Conservation (phyloP, 2,329 filamentous ascomycete genomes). For the Penicillium paneum region DNA sequence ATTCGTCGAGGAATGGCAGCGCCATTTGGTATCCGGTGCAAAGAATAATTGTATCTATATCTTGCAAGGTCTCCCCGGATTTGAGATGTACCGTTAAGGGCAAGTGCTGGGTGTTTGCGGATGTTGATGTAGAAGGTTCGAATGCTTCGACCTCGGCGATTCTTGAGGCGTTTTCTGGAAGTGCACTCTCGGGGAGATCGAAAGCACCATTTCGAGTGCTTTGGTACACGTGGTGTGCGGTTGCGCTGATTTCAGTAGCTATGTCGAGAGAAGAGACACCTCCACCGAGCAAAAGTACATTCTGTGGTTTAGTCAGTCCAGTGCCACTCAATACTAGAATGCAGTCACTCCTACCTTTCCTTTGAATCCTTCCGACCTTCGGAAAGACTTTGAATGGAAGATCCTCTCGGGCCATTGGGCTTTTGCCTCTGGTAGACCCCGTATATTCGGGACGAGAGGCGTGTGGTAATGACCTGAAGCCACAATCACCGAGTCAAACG, state of each 20-base stretch:
- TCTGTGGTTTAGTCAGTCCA: slow-evolving; percentile 35
- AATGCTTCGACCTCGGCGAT: slow-evolving; percentile 54
- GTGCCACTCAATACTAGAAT: neutral
- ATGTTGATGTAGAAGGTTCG: slow-evolving; percentile 18
- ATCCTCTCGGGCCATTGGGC: slow-evolving; percentile 45
- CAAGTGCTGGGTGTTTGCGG: slow-evolving; percentile 35
- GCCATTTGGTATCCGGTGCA: slow-evolving; percentile 68
- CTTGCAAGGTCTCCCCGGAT: slow-evolving; percentile 51
- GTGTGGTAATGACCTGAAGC: slow-evolving; percentile 56
- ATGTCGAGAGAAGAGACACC: slow-evolving; percentile 57
- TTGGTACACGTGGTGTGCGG: slow-evolving; percentile 50
- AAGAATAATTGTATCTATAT: slow-evolving; percentile 61
- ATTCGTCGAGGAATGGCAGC: slow-evolving; percentile 59
- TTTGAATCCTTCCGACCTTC: slow-evolving; percentile 47
- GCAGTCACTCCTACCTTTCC: slow-evolving; percentile 48
- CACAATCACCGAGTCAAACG: slow-evolving; percentile 53
- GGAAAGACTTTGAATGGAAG: slow-evolving; percentile 53
- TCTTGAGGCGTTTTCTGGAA: slow-evolving; percentile 54
- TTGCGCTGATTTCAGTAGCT: slow-evolving; percentile 49
- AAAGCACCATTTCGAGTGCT: slow-evolving; percentile 60
- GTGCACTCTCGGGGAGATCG: slow-evolving; percentile 53
- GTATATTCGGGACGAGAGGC: slow-evolving; percentile 49
- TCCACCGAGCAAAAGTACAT: slow-evolving; percentile 55
- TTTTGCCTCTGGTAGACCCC: slow-evolving; percentile 49
- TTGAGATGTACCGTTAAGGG: slow-evolving; percentile 53